phyloP scores from a whole-genome alignment of 768 basidiomycete species.

The Trametes villosa region DNA sequence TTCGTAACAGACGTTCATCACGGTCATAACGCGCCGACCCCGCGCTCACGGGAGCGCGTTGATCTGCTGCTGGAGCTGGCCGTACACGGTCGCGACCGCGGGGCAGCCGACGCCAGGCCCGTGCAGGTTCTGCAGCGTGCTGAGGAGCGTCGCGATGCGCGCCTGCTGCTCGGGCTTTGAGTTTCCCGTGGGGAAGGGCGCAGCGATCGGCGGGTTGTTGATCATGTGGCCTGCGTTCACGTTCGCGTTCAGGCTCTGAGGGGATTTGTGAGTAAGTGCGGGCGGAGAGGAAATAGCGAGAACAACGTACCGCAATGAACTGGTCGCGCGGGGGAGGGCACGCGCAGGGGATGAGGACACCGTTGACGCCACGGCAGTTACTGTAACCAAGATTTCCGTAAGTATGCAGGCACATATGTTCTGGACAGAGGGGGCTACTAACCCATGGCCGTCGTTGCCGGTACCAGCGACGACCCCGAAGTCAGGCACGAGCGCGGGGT shows the following conservation, averaged over 20 bases:
- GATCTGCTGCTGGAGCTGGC: conserved; percentile 22
- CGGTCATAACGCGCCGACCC: not conserved
- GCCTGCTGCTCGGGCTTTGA: conserved; percentile 55
- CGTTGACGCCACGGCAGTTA: conserved; percentile 37
- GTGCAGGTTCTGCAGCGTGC: conserved; percentile 75
- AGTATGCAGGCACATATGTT: not conserved
- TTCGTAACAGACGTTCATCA: not conserved
- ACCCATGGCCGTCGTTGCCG: conserved; percentile 24
- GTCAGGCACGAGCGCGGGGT: conserved; percentile 26
- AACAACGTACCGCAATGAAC: conserved; percentile 17
- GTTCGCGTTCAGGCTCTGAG: conserved; percentile 42
- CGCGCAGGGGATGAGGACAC: conserved; percentile 42
- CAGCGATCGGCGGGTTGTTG: conserved; percentile 61
- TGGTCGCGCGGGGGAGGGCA: conserved; percentile 39
- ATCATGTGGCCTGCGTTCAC: conserved; percentile 63
- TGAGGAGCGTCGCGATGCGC: conserved; percentile 60
- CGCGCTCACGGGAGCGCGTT: conserved; percentile 19
- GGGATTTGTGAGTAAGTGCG: not conserved
- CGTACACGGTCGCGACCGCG: conserved; percentile 52
- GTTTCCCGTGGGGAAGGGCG: conserved; percentile 67
- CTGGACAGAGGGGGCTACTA: not conserved
- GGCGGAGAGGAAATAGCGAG: not conserved
- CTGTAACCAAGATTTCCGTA: conserved; percentile 7
- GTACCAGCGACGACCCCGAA: conserved; percentile 23
- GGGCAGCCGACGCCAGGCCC: conserved; percentile 74